Evolutionary conservation across 257 asterid species (phyloP), one percentile per base, ranked within the genome.

Genomic region (Ocimum tenuiflorum): DNA sequence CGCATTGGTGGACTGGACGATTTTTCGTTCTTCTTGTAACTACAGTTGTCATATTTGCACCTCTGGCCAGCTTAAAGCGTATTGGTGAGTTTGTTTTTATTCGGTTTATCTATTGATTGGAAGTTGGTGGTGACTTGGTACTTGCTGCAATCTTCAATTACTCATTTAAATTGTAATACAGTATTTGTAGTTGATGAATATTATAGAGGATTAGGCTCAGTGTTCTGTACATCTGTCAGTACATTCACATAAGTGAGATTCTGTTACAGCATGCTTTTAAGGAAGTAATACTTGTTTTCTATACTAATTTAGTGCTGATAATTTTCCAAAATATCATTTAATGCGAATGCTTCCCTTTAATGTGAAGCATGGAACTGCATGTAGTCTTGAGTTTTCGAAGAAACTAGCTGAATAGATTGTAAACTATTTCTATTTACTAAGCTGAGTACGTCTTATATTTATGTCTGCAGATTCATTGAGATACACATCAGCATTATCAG

Each of bases 401-500:
- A 42, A 55, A 18, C 17, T 45, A 38, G 13, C 49, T 29, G 36
- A 60, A 45, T 60, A n/a, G n/a, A n/a, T n/a, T n/a, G n/a, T n/a
- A n/a, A n/a, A n/a, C n/a, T n/a, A n/a, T n/a, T n/a, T n/a, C n/a
- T n/a, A n/a, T n/a, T n/a, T 22, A 22, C 36, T 19, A n/a, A 31
- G 60, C 75, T 82, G 43, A 82, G 55, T 42, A 13, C 46, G 58
- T 56, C 52, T 27, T 72, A 54, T 22, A 67, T 66, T 67, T 73
- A 58, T 75, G 39, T 35, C 77, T 83, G 81, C 97, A 94, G 99
- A 90, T 88, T 94, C 99, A 60, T 82, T 94, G 81, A 85, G 91
- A 74, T 86, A 80, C 80, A 94, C 99, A 31, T 90, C 99, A 74
- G 97, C 99, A 54, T 70, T 94, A 67, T 90, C 99, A 46, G 97